A percentile compares a stretch with the other conserved stretches of the same genome.
These are phyloP conservation scores for Blakeslea trispora DNA, from an alignment of 371 early-diverging fungal genomes.

Conservation along the genomic window DNA sequence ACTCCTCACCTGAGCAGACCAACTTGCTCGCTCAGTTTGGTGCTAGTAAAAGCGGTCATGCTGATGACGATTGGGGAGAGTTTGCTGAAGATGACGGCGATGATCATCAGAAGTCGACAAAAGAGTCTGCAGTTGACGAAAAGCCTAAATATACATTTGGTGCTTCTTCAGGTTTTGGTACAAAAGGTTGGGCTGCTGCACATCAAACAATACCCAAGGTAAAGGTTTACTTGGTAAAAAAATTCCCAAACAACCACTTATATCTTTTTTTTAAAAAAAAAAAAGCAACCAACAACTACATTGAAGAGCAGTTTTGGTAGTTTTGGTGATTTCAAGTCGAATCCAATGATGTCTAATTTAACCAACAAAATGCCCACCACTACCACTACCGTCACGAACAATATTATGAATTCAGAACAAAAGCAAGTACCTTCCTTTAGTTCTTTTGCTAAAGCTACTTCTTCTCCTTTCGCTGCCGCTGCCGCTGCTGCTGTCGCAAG, in stretches of 20 bases:
- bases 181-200: conserved; percentile 41
- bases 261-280: no score
- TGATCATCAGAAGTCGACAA: conserved; percentile 16
- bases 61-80: conserved; percentile 46
- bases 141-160: conserved; percentile 52
- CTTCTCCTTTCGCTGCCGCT: conserved; percentile 42
- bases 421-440: conserved; percentile 29
- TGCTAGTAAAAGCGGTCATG: conserved; percentile 24
- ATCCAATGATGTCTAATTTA: no score
- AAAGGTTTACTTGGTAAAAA: no score
- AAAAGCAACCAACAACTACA: no score
- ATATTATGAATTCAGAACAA: conserved; percentile 2
- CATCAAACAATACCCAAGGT: conserved; percentile 32
- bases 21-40: conserved; percentile 32
- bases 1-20: conserved; percentile 15
- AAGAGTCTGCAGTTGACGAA: conserved; percentile 5
- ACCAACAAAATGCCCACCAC: no score
- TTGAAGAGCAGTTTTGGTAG: conserved; percentile 34
- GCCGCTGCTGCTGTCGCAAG: conserved; percentile 29
- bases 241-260: no score
- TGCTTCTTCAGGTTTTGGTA: conserved; percentile 50
- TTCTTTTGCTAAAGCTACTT: conserved; percentile 43
- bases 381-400: no score
- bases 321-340: conserved; percentile 30
- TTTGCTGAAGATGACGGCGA: conserved; percentile 41